Percentiles rank a stretch among this genome's conserved stretches.
These are phyloP conservation scores for Tricholoma matsutake DNA, from an alignment of 768 basidiomycete genomes.

Conservation along the genomic window DNA sequence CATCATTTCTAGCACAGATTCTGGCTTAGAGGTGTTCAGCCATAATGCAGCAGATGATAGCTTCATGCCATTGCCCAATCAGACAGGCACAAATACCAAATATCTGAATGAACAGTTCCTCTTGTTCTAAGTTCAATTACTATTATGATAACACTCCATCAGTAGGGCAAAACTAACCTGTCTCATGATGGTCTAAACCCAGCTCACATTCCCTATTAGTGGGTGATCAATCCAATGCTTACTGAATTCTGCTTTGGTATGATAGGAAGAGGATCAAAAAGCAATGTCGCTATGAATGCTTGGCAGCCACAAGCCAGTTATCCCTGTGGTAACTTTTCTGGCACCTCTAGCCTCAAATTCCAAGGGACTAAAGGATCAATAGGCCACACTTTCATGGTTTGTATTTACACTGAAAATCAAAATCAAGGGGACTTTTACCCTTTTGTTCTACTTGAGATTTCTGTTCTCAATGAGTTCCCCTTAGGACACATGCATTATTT, in stretches of 20 bases:
- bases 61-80: slow-evolving; percentile 74
- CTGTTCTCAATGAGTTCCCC: slow-evolving; percentile 77
- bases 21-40: slow-evolving; percentile 83
- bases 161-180: slow-evolving; percentile 87
- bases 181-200: slow-evolving; percentile 83
- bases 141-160: slow-evolving; percentile 71
- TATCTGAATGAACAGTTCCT: slow-evolving; percentile 83
- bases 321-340: slow-evolving; percentile 77
- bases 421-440: slow-evolving; percentile 79
- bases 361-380: too few relatives aligned
- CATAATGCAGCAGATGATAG: slow-evolving; percentile 83
- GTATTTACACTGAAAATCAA: too few relatives aligned
- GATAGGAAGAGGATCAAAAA: slow-evolving; percentile 17
- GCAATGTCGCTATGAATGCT: slow-evolving; percentile 80
- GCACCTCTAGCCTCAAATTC: too few relatives aligned
- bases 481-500: slow-evolving; percentile 79
- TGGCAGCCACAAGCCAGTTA: slow-evolving; percentile 81
- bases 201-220: slow-evolving; percentile 42
- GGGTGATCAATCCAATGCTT: slow-evolving; percentile 5
- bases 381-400: too few relatives aligned
- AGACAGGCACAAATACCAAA: slow-evolving; percentile 79
- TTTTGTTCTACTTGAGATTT: slow-evolving; percentile 79
- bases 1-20: slow-evolving; percentile 76
- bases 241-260: slow-evolving; percentile 33
- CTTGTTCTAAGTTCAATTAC: slow-evolving; percentile 82